Evolutionary conservation across 768 basidiomycete species (phyloP).

Genomic region (Podaxis sp.): DNA sequence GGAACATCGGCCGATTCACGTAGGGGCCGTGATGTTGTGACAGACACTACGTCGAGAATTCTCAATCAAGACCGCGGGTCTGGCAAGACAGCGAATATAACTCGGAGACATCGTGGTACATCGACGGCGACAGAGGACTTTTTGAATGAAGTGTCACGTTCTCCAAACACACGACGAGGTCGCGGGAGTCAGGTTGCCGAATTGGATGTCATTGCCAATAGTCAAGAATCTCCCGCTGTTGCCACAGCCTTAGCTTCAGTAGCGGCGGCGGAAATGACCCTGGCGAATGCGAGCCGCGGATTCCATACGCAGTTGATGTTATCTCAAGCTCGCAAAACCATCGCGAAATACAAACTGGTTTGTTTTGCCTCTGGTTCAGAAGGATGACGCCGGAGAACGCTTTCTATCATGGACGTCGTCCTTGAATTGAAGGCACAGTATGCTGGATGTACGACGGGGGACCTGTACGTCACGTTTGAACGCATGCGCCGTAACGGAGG

Average conservation of each 20-base stretch:
- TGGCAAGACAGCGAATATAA: not conserved
- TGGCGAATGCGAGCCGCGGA: not conserved
- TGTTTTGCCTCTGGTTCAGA: constrained; percentile 16
- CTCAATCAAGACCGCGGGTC: constrained; percentile 6
- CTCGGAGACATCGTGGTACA: constrained; percentile 3
- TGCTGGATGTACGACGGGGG: constrained; percentile 29
- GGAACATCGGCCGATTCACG: not conserved
- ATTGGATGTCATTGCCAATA: not conserved
- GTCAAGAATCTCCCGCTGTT: not conserved
- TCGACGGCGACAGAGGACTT: not conserved
- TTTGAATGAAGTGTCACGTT: not conserved
- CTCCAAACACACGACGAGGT: not conserved
- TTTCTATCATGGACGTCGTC: constrained; percentile 48
- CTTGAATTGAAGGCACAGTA: constrained; percentile 38
- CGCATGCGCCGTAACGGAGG: constrained; percentile 8
- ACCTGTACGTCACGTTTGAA: constrained; percentile 17
- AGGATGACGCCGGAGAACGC: constrained; percentile 26
- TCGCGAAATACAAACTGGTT: constrained; percentile 17
- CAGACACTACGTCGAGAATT: constrained; percentile 5
- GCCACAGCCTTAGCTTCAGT: not conserved
- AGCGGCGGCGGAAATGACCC: not conserved
- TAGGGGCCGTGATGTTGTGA: constrained; percentile 13
- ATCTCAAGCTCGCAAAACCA: constrained; percentile 27
- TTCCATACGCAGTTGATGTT: constrained; percentile 20
- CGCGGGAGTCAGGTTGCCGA: not conserved